phyloP scores from a whole-genome alignment of 495 filamentous ascomycete genomes.

The Penicillium ucsense region DNA sequence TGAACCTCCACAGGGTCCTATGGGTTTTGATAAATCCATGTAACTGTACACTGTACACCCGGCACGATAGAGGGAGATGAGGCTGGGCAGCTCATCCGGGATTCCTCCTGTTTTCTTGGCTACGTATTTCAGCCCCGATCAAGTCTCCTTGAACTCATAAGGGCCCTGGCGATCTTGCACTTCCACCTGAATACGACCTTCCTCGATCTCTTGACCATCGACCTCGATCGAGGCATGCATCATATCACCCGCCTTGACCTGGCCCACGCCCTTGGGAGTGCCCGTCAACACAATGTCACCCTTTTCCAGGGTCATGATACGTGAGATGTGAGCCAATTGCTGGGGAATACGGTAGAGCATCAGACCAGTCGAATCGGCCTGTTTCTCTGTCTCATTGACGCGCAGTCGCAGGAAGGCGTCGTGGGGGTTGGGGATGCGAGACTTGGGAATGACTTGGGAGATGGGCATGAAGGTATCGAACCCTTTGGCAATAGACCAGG shows the following conservation, averaged over 20 bases:
- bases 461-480: conserved; percentile 96
- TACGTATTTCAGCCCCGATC: neutral
- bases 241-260: conserved; percentile 75
- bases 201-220: conserved; percentile 72
- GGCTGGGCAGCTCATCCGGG: too few species aligned
- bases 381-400: conserved; percentile 64
- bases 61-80: too few species aligned
- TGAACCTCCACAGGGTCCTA: too few species aligned
- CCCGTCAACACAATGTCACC: conserved; percentile 92
- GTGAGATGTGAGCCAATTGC: conserved; percentile 78
- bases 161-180: conserved; percentile 59
- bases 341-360: conserved; percentile 91
- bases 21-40: too few species aligned
- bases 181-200: conserved; percentile 73
- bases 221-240: conserved; percentile 81
- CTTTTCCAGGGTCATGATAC: conserved; percentile 86
- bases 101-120: too few species aligned
- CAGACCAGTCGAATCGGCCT: conserved; percentile 76
- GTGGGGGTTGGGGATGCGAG: conserved; percentile 75
- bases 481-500: conserved; percentile 91
- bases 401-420: conserved; percentile 73
- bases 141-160: conserved; percentile 41
- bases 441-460: conserved; percentile 64
- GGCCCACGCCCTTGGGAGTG: conserved; percentile 92
- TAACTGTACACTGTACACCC: too few species aligned